Conservation (phyloP, 352 stramenopile genomes). For the Globisporangium irregulare region DNA sequence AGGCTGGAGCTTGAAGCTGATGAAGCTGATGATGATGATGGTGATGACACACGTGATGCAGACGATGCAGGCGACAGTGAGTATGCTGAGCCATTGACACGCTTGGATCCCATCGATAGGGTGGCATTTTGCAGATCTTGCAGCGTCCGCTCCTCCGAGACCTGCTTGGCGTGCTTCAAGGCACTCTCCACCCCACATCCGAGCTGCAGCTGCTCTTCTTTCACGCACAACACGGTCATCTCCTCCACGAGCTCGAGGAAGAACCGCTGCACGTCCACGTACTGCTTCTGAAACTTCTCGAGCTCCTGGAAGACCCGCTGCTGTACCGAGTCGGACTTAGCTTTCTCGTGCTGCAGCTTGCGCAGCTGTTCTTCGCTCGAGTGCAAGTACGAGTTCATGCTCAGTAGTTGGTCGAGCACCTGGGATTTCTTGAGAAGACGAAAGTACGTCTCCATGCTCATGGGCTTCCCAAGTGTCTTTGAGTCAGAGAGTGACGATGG, state of each 20-base stretch:
- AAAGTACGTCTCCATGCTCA: conserved; percentile 60
- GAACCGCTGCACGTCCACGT: conserved; percentile 45
- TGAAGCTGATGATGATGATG: not conserved
- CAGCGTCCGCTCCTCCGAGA: conserved; percentile 45
- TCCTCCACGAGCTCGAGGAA: conserved; percentile 50
- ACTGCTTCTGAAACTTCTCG: conserved; percentile 47
- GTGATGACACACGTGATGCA: too few relatives aligned
- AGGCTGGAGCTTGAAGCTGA: conserved; percentile 18
- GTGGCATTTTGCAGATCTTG: conserved; percentile 42
- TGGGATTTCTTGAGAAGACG: conserved; percentile 66
- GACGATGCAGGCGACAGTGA: not conserved
- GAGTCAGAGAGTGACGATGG: not conserved
- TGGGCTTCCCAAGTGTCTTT: conserved; percentile 13
- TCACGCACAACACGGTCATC: conserved; percentile 39
- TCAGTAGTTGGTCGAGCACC: conserved; percentile 52
- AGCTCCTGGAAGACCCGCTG: conserved; percentile 49
- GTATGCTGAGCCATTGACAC: not conserved
- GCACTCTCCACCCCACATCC: conserved; percentile 17
- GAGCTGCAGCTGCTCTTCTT: conserved; percentile 34
- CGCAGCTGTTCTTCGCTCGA: conserved; percentile 43
- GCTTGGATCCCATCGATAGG: conserved; percentile 9
- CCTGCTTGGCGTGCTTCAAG: conserved; percentile 11
- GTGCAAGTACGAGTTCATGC: conserved; percentile 36
- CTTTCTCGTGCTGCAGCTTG: conserved; percentile 43
- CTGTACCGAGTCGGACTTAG: conserved; percentile 46